Evolutionary conservation across 1,284 basidiomycete genomes (phyloP).

Genomic region (Porphyrellus sp.): DNA sequence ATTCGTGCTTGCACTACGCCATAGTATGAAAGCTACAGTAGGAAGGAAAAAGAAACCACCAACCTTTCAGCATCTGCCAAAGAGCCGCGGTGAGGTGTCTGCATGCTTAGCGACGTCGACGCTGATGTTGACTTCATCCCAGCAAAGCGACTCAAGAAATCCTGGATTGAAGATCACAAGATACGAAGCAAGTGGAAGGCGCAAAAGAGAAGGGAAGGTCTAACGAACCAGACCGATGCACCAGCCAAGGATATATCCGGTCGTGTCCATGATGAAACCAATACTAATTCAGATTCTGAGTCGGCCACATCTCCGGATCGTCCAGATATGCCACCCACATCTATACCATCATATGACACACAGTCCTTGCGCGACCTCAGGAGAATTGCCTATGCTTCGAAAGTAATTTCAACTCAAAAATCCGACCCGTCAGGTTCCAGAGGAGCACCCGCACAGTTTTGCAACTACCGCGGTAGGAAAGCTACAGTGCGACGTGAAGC

Average conservation of each 20-base stretch:
- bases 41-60: constrained; percentile 53
- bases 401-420: constrained; percentile 56
- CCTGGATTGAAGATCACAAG: constrained; percentile 71
- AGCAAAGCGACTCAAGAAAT: constrained; percentile 72
- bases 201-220: constrained; percentile 64
- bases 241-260: constrained; percentile 1
- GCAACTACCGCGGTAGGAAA: constrained; percentile 15
- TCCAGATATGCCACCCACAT: not conserved
- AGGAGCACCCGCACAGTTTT: not conserved
- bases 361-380: constrained; percentile 55
- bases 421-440: constrained; percentile 41
- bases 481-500: constrained; percentile 32
- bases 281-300: not conserved
- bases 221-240: constrained; percentile 19
- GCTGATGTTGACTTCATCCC: constrained; percentile 13
- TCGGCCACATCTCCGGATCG: not conserved
- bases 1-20: too few relatives aligned
- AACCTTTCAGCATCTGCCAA: constrained; percentile 65
- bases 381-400: constrained; percentile 57
- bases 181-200: constrained; percentile 74
- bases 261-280: constrained; percentile 10
- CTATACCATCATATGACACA: constrained; percentile 11
- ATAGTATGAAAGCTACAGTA: constrained; percentile 18
- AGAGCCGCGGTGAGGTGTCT: constrained; percentile 50
- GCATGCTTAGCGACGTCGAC: not conserved